These are phyloP conservation scores for Seiridium unicorne DNA, from an alignment of 2,329 filamentous ascomycete species.

Conservation along the genomic window DNA sequence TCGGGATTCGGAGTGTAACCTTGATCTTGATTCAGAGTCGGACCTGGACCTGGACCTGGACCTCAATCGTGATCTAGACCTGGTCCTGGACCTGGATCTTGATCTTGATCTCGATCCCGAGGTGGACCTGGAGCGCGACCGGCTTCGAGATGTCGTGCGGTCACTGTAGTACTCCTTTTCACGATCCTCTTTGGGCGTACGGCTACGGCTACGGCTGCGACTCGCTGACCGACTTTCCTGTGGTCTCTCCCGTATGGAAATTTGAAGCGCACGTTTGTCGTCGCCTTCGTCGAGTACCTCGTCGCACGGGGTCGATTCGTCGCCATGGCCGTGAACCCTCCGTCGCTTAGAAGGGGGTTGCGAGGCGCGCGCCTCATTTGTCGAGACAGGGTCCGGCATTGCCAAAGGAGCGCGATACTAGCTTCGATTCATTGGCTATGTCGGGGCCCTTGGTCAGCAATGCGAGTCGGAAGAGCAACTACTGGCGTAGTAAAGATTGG, in stretches of 20 bases:
- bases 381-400: slow-evolving; percentile 8
- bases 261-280: slow-evolving; percentile 17
- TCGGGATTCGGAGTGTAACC: slow-evolving; percentile 19
- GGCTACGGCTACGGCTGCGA: slow-evolving; percentile 19
- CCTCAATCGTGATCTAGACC: slow-evolving; percentile 14
- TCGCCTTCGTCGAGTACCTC: slow-evolving; percentile 39
- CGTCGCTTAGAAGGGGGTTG: slow-evolving; percentile 40
- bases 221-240: slow-evolving; percentile 18
- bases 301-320: slow-evolving; percentile 37
- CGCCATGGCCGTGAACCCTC: slow-evolving; percentile 38
- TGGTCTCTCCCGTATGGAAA: slow-evolving; percentile 26
- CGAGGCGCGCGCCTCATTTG: background rate
- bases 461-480: no score
- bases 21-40: slow-evolving; percentile 10
- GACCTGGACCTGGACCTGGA: slow-evolving; percentile 14
- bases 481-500: no score
- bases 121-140: slow-evolving; percentile 18
- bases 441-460: no score
- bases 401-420: background rate
- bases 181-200: slow-evolving; percentile 12
- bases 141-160: slow-evolving; percentile 24
- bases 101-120: slow-evolving; percentile 19
- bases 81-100: slow-evolving; percentile 15
- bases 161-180: slow-evolving; percentile 19
- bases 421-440: no score